Percentiles rank a stretch among this genome's conserved stretches.
Conservation (phyloP, 2,329 filamentous ascomycete genomes). For the Trichoderma guizhouense region DNA sequence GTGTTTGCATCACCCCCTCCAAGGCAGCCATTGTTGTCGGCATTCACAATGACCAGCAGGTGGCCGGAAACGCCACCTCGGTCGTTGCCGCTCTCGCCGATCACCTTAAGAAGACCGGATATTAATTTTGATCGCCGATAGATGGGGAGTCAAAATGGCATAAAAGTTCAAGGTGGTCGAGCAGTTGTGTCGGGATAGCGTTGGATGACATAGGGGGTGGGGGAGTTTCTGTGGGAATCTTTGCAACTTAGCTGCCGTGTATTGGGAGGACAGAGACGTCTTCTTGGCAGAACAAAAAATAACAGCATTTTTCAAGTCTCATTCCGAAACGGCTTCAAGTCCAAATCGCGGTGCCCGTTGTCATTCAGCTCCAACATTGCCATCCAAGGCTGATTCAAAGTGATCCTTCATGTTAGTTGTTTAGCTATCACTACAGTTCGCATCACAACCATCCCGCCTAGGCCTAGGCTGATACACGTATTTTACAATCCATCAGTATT, state of each 20-base stretch:
- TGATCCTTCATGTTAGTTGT: neutral
- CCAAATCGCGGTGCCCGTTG: conserved; percentile 25
- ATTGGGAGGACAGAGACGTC: conserved; percentile 12
- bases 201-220: conserved; percentile 14
- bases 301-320: neutral
- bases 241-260: conserved; percentile 18
- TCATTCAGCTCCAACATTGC: neutral
- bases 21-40: conserved; percentile 83
- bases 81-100: conserved; percentile 82
- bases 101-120: conserved; percentile 76
- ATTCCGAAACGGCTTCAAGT: conserved; percentile 26
- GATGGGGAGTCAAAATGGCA: neutral
- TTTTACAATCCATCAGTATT: conserved; percentile 3
- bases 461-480: neutral
- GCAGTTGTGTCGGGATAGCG: neutral
- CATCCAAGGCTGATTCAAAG: neutral
- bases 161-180: neutral
- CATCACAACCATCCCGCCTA: neutral
- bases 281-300: neutral
- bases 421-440: neutral
- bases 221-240: conserved; percentile 15
- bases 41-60: conserved; percentile 71
- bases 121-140: conserved; percentile 50
- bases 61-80: conserved; percentile 69
- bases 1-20: conserved; percentile 81